These are phyloP conservation scores for Euphorbia corollata DNA, from an alignment of 441 rosid genomes.

Conservation along the genomic window DNA sequence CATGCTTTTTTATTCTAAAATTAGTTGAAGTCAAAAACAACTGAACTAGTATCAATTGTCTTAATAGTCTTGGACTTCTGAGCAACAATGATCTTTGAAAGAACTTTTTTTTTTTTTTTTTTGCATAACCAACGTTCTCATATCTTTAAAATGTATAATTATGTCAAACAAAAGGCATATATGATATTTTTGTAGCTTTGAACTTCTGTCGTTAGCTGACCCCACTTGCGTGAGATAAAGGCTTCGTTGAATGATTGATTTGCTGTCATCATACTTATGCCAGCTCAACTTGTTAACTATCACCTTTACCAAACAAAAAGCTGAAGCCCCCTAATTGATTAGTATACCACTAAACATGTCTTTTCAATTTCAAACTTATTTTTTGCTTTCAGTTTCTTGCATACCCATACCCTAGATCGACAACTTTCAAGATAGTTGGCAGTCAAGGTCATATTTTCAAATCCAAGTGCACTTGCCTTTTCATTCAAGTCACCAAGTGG, in stretches of 20 bases:
- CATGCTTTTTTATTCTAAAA: neutral
- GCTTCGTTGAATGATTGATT: too few relatives aligned
- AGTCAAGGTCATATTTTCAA: conserved; percentile 9
- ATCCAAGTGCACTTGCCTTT: conserved; percentile 60
- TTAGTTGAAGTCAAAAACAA: neutral
- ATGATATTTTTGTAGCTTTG: too few relatives aligned
- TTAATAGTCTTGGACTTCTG: neutral
- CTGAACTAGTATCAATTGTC: neutral
- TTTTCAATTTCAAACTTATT: neutral
- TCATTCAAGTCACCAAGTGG: conserved; percentile 90
- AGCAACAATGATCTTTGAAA: neutral
- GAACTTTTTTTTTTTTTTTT: neutral
- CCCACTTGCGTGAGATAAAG: too few relatives aligned
- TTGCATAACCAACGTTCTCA: neutral
- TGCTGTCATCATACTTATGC: too few relatives aligned
- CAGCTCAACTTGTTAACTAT: too few relatives aligned
- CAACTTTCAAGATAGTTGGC: too few relatives aligned
- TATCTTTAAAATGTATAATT: neutral
- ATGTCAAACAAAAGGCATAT: too few relatives aligned
- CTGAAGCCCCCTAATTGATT: too few relatives aligned
- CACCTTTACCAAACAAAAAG: too few relatives aligned
- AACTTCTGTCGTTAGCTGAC: too few relatives aligned
- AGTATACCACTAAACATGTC: too few relatives aligned
- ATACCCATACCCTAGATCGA: neutral
- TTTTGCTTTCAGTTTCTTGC: neutral